phyloP scores from a whole-genome alignment of 495 filamentous ascomycete genomes.

The Tuber calosporum region DNA sequence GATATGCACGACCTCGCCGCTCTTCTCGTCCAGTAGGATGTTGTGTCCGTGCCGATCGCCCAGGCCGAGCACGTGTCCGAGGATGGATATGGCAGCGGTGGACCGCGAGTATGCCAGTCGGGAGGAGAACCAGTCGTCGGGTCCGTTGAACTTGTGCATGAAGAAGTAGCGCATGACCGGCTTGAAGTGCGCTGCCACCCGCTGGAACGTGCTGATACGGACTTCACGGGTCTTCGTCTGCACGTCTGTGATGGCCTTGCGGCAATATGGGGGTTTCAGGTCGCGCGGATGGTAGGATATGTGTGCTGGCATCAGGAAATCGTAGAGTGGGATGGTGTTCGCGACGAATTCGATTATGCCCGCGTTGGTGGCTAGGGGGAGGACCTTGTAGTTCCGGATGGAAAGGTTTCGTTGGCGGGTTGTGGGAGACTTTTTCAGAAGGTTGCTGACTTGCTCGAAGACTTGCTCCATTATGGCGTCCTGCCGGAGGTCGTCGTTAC shows the following conservation, averaged over 20 bases:
- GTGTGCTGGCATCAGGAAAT: constrained; percentile 86
- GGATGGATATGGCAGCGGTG: constrained; percentile 88
- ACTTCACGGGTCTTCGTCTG: constrained; percentile 59
- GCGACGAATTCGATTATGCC: constrained; percentile 97
- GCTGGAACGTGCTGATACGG: constrained; percentile 66
- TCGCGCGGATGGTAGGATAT: constrained; percentile 78
- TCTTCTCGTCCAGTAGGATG: constrained; percentile 83
- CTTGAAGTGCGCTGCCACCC: constrained; percentile 69
- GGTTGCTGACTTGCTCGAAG: constrained; percentile 86
- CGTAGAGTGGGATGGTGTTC: constrained; percentile 81
- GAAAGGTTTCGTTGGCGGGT: constrained; percentile 81
- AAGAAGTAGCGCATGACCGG: constrained; percentile 98
- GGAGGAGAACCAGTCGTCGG: constrained; percentile 88
- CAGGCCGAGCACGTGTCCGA: constrained; percentile 88
- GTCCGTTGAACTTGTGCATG: constrained; percentile 86
- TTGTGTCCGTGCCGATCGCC: constrained; percentile 96
- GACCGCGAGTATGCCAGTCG: constrained; percentile 83
- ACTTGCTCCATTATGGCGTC: constrained; percentile 99
- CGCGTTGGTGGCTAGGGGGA: constrained; percentile 71
- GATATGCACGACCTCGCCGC: constrained; percentile 91
- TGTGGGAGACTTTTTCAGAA: constrained; percentile 73
- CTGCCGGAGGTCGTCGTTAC: constrained; percentile 92
- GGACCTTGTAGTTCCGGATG: constrained; percentile 91
- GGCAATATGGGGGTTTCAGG: constrained; percentile 62
- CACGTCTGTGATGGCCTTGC: constrained; percentile 67